Conservation (phyloP, 108 stramenopile species). For the Skeletonema marinoi region DNA sequence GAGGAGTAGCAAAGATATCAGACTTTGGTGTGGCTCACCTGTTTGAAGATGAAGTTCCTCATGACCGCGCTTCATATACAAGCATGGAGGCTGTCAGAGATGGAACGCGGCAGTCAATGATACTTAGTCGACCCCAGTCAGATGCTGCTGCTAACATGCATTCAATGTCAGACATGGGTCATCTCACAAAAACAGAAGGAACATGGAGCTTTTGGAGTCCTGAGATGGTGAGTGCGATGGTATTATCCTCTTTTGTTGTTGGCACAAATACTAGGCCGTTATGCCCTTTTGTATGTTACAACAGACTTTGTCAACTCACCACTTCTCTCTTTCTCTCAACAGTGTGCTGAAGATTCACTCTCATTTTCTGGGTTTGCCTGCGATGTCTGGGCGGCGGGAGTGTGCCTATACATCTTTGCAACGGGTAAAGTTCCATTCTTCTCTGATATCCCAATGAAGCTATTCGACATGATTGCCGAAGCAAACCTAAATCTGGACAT, state of each 20-base stretch:
- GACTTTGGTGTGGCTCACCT: slow-evolving; percentile 89
- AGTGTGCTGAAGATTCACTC: slow-evolving; percentile 17
- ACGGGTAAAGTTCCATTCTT: slow-evolving; percentile 87
- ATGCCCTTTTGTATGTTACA: neutral
- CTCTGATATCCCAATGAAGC: slow-evolving; percentile 59
- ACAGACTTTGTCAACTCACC: neutral
- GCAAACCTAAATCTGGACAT: slow-evolving; percentile 54
- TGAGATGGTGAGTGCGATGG: slow-evolving; percentile 70
- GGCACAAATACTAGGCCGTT: too few species aligned
- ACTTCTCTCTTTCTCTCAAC: neutral
- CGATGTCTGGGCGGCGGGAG: slow-evolving; percentile 92
- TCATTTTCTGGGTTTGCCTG: slow-evolving; percentile 85
- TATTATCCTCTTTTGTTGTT: neutral
- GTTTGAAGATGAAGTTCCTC: slow-evolving; percentile 67
- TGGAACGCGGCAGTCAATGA: neutral
- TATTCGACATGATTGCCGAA: slow-evolving; percentile 72
- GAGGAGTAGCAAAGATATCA: slow-evolving; percentile 74
- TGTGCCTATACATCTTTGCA: slow-evolving; percentile 88
- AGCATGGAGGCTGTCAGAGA: slow-evolving; percentile 3
- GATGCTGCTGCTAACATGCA: slow-evolving; percentile 67
- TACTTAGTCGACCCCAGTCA: neutral
- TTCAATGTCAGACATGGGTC: slow-evolving; percentile 57
- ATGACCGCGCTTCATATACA: neutral
- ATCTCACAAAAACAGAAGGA: slow-evolving; percentile 86
- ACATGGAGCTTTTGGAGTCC: slow-evolving; percentile 91